These are phyloP conservation scores for Prototheca cutis DNA, from an alignment of 163 green algal genomes.

Conservation along the genomic window DNA sequence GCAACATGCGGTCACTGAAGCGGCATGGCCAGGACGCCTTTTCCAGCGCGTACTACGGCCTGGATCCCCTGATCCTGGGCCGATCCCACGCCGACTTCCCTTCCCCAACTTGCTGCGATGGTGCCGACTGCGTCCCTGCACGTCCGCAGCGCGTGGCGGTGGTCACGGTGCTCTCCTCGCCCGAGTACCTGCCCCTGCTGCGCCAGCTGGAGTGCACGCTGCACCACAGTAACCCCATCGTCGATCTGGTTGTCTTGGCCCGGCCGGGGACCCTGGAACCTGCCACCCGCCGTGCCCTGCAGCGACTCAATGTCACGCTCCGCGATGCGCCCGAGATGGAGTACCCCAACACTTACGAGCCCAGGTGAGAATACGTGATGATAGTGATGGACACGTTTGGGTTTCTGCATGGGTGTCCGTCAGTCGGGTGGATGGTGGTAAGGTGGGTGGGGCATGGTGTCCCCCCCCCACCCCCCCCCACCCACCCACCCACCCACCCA, in stretches of 20 bases:
- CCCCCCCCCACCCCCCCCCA: too few species aligned
- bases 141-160: not conserved
- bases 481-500: not conserved
- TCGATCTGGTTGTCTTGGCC: slow-evolving; percentile 17
- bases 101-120: slow-evolving; percentile 9
- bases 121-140: not conserved
- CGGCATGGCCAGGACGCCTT: slow-evolving; percentile 8
- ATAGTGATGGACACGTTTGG: not conserved
- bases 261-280: slow-evolving; percentile 1
- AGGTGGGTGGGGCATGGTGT: not conserved
- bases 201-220: slow-evolving; percentile 27
- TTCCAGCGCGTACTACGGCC: slow-evolving; percentile 9
- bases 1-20: not conserved
- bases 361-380: not conserved
- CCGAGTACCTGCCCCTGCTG: slow-evolving; percentile 17
- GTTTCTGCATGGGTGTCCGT: not conserved
- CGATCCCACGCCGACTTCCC: slow-evolving; percentile 6
- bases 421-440: not conserved
- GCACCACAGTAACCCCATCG: slow-evolving; percentile 12
- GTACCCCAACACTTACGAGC: slow-evolving; percentile 18
- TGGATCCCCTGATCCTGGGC: slow-evolving; percentile 12
- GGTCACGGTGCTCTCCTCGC: slow-evolving; percentile 11
- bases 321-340: slow-evolving; percentile 9
- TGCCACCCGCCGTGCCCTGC: not conserved
- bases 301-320: slow-evolving; percentile 6